A percentile compares a stretch with the other conserved stretches of the same genome.
These are phyloP conservation scores for Dryadomyces quercus-mongolicae DNA, from an alignment of 2,329 filamentous ascomycete species.

Conservation along the genomic window DNA sequence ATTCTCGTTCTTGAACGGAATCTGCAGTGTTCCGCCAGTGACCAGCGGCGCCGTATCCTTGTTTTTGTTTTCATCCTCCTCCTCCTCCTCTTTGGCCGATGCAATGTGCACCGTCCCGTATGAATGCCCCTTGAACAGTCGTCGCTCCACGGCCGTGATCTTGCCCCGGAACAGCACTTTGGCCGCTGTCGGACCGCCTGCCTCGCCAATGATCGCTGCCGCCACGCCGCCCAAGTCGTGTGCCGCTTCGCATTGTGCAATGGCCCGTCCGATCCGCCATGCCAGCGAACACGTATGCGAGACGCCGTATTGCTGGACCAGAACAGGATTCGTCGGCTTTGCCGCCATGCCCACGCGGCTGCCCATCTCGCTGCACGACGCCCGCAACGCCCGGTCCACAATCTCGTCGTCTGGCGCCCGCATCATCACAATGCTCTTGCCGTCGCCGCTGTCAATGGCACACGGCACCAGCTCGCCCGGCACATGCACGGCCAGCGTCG, in stretches of 20 bases:
- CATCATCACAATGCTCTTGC: slow-evolving; percentile 30
- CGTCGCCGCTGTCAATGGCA: slow-evolving; percentile 31
- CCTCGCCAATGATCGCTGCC: slow-evolving; percentile 33
- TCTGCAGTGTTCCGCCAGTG: slow-evolving; percentile 11
- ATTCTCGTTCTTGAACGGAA: slow-evolving; percentile 19
- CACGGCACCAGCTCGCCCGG: slow-evolving; percentile 28
- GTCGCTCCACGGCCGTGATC: slow-evolving; percentile 35
- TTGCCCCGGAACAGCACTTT: slow-evolving; percentile 40
- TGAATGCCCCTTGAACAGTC: slow-evolving; percentile 33
- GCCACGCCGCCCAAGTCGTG: slow-evolving; percentile 30
- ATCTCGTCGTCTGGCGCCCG: slow-evolving; percentile 26
- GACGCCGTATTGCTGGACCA: slow-evolving; percentile 20
- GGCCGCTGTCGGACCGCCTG: slow-evolving; percentile 30
- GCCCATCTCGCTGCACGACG: slow-evolving; percentile 27
- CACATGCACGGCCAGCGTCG: slow-evolving; percentile 27
- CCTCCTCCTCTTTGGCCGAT: slow-evolving; percentile 7
- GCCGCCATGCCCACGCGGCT: slow-evolving; percentile 23
- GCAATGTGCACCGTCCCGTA: slow-evolving; percentile 24
- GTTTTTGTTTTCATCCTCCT: too few species aligned
- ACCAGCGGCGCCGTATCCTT: background rate
- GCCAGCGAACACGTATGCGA: slow-evolving; percentile 23
- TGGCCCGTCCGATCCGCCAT: slow-evolving; percentile 34
- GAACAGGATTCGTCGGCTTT: slow-evolving; percentile 17
- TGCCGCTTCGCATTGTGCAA: slow-evolving; percentile 27
- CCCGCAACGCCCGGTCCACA: slow-evolving; percentile 27